phyloP scores from a whole-genome alignment of 2,329 filamentous ascomycete species.

The Apiospora saccharicola region DNA sequence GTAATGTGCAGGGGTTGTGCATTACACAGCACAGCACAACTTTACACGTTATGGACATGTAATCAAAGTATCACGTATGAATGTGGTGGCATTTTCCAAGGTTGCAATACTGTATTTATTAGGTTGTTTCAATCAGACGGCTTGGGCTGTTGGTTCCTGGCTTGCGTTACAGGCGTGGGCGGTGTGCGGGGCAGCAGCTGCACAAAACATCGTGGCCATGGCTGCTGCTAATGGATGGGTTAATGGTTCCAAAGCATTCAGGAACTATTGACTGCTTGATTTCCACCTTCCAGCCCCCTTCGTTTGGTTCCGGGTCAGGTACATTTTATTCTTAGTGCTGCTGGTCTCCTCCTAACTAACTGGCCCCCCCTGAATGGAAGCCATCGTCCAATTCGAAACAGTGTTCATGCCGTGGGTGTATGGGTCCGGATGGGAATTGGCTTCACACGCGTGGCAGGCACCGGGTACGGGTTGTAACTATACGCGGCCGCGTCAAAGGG shows the following conservation, averaged over 20 bases:
- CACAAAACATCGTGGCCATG: slow-evolving; percentile 14
- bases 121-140: slow-evolving; percentile 10
- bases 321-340: background rate
- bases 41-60: background rate
- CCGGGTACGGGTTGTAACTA: slow-evolving; percentile 10
- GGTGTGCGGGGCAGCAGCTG: slow-evolving; percentile 6
- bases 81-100: background rate
- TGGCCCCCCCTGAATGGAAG: background rate
- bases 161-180: background rate
- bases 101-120: background rate
- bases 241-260: no score
- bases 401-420: background rate
- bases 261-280: background rate
- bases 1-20: background rate
- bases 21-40: background rate
- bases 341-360: no score
- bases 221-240: background rate
- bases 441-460: slow-evolving; percentile 16
- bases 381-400: slow-evolving; percentile 14
- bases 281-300: background rate
- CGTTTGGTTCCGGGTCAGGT: background rate
- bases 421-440: slow-evolving; percentile 1
- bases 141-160: no score
- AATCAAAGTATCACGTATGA: background rate
- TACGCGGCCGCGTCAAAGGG: slow-evolving; percentile 18